These are phyloP conservation scores for Ceratobasidium sp. DNA, from an alignment of 1,284 basidiomycete genomes.

Conservation along the genomic window DNA sequence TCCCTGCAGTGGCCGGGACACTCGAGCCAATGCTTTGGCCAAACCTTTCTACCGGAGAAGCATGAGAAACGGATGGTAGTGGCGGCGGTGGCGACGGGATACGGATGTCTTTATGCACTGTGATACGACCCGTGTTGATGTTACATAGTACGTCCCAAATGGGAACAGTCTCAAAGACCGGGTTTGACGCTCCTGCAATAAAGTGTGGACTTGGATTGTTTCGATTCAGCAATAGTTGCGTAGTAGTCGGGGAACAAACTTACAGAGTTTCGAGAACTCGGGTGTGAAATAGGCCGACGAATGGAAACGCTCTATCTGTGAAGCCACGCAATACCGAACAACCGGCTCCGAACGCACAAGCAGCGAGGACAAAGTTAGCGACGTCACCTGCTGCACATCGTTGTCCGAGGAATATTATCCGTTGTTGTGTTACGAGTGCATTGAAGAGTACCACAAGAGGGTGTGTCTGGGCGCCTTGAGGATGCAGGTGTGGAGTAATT, in stretches of 20 bases:
- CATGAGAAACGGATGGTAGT: slow-evolving; percentile 51
- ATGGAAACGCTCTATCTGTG: slow-evolving; percentile 92
- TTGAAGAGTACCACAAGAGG: slow-evolving; percentile 96
- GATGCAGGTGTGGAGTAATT: slow-evolving; percentile 90
- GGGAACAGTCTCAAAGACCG: slow-evolving; percentile 87
- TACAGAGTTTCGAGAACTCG: slow-evolving; percentile 12
- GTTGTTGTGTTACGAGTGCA: slow-evolving; percentile 91
- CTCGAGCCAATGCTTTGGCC: slow-evolving; percentile 16
- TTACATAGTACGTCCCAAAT: slow-evolving; percentile 94
- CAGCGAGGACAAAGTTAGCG: slow-evolving; percentile 89
- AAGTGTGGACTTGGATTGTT: slow-evolving; percentile 75
- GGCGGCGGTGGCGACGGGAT: slow-evolving; percentile 56
- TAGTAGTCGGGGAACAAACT: neutral
- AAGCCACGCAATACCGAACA: slow-evolving; percentile 86
- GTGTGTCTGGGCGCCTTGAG: slow-evolving; percentile 88
- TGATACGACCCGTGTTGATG: slow-evolving; percentile 85
- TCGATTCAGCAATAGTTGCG: slow-evolving; percentile 5
- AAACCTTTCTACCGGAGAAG: slow-evolving; percentile 29
- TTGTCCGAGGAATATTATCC: slow-evolving; percentile 93
- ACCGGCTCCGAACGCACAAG: slow-evolving; percentile 91
- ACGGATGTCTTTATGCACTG: slow-evolving; percentile 85
- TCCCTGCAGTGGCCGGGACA: slow-evolving; percentile 45
- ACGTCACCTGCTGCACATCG: slow-evolving; percentile 87
- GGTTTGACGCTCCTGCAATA: slow-evolving; percentile 96
- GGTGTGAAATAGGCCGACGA: slow-evolving; percentile 55